phyloP scores from a whole-genome alignment of 164 flowering plant genomes.

The Berberis vulgaris region DNA sequence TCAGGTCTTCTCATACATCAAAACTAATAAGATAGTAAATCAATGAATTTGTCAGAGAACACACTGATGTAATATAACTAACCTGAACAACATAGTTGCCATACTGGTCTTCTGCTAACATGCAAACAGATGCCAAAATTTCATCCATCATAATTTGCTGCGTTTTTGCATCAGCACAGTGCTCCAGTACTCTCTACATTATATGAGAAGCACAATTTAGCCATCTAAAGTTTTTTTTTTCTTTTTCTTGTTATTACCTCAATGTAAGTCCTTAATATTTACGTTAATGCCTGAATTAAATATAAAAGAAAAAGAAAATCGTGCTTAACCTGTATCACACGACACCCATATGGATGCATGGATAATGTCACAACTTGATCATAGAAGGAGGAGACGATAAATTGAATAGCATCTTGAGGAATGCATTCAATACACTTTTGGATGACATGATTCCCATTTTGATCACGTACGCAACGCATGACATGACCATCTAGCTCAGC shows the following conservation, averaged over 20 bases:
- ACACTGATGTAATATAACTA: too few relatives aligned
- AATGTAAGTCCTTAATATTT: too few relatives aligned
- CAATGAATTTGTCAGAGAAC: too few relatives aligned
- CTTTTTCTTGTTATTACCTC: too few relatives aligned
- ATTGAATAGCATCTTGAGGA: slow-evolving; percentile 23
- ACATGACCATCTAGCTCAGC: too few relatives aligned
- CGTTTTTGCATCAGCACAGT: too few relatives aligned
- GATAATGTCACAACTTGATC: slow-evolving; percentile 30
- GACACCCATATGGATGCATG: slow-evolving; percentile 4
- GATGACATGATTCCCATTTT: slow-evolving; percentile 54
- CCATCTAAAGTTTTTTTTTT: not conserved
- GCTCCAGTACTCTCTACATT: slow-evolving; percentile 62
- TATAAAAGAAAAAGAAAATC: slow-evolving; percentile 6
- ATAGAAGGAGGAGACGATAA: slow-evolving; percentile 63
- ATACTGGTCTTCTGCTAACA: not conserved
- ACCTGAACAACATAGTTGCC: slow-evolving; percentile 94
- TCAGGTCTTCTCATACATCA: too few relatives aligned
- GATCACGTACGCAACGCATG: too few relatives aligned
- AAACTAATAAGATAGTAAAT: too few relatives aligned
- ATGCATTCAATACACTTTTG: slow-evolving; percentile 90
- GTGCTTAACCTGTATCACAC: slow-evolving; percentile 78
- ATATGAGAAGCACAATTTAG: slow-evolving; percentile 1
- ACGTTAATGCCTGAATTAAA: not conserved
- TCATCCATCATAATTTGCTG: too few relatives aligned
- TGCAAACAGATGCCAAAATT: too few relatives aligned